Conservation (phyloP, 257 asterid genomes). For the Perilla frutescens region DNA sequence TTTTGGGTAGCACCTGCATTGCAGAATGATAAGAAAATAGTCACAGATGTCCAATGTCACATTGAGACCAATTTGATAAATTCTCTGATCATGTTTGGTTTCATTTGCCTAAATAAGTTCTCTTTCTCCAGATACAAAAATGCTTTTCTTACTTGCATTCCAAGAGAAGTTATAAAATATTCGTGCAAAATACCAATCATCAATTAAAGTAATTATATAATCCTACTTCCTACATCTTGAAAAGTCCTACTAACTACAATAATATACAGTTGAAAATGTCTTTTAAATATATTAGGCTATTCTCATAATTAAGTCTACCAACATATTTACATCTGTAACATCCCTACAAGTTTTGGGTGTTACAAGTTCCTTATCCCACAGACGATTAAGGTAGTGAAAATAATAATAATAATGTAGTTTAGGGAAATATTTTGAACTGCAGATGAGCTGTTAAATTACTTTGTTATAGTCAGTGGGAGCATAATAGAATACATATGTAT, state of each 20-base stretch:
- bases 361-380: too few species aligned
- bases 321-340: too few species aligned
- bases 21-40: slow-evolving; percentile 22
- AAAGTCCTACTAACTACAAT: not conserved
- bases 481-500: not conserved
- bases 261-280: not conserved
- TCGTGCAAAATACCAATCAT: not conserved
- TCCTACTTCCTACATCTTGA: not conserved
- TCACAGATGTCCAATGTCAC: slow-evolving; percentile 16
- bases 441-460: not conserved
- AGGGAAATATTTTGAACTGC: too few species aligned
- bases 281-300: too few species aligned
- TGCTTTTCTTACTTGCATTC: not conserved
- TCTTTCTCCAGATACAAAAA: not conserved
- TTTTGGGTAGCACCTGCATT: slow-evolving; percentile 81
- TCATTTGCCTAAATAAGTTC: not conserved
- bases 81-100: not conserved
- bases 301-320: too few species aligned
- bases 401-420: too few species aligned
- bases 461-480: not conserved
- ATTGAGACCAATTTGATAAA: not conserved
- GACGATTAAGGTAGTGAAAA: too few species aligned
- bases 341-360: too few species aligned
- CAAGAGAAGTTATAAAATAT: not conserved
- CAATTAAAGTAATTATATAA: not conserved